These are phyloP conservation scores for Metschnikowia amazonensis DNA, from an alignment of 805 yeast species.

Conservation along the genomic window DNA sequence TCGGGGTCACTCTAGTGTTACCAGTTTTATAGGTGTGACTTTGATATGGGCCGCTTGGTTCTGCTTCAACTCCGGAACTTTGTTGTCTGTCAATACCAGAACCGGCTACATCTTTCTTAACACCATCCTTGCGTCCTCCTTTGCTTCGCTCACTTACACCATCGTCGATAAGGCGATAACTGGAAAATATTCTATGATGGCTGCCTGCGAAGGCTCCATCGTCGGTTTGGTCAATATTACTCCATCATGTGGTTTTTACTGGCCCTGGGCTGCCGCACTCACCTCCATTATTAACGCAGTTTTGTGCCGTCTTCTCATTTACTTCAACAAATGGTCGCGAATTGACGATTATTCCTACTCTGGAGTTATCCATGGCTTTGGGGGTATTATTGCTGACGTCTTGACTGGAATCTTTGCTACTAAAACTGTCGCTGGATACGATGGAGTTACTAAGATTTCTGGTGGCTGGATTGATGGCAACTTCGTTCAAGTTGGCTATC, in stretches of 20 bases:
- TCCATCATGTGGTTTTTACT: conserved; percentile 44
- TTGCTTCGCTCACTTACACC: conserved; percentile 45
- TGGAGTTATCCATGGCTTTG: conserved; percentile 45
- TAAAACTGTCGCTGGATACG: conserved; percentile 41
- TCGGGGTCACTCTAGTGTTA: conserved; percentile 33
- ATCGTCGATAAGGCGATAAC: conserved; percentile 38
- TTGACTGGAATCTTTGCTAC: conserved; percentile 45
- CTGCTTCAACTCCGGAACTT: conserved; percentile 46
- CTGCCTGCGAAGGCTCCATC: conserved; percentile 46
- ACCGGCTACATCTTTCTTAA: conserved; percentile 46
- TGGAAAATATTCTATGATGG: conserved; percentile 38
- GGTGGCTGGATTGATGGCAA: conserved; percentile 49
- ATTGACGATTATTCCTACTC: conserved; percentile 46
- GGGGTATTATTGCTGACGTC: conserved; percentile 44
- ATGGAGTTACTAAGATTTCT: conserved; percentile 39
- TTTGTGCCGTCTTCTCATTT: conserved; percentile 33
- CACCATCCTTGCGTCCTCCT: conserved; percentile 50
- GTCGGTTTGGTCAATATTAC: conserved; percentile 46
- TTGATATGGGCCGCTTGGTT: conserved; percentile 49
- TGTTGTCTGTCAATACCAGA: conserved; percentile 37
- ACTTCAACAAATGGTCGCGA: conserved; percentile 38
- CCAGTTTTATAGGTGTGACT: conserved; percentile 43
- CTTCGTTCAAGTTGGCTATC: conserved; percentile 44
- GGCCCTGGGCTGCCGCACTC: conserved; percentile 46
- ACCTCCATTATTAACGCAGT: conserved; percentile 39